Evolutionary conservation across 148 eudicot genomes (phyloP), one percentile per base, ranked within the genome.

Genomic region (Rhododendron kiyosumense): DNA sequence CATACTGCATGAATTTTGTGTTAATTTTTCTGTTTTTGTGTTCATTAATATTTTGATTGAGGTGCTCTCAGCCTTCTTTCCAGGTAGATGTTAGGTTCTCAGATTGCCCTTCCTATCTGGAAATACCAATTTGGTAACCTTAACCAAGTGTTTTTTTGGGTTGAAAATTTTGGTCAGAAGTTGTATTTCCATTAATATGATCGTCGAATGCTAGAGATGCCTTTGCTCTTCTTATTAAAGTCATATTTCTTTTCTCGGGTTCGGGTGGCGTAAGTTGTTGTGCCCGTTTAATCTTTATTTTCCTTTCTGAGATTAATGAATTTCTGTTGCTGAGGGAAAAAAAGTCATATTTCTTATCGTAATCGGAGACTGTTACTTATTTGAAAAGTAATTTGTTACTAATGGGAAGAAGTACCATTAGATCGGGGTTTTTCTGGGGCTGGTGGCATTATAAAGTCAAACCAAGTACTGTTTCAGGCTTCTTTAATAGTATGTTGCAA

Each of bases 371-470:
- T 15, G 57, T 15, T 52, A 52, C 57, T 52, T 15, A 52, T 52
- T 0, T 3, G 57, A 52, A 52, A 52, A 52, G 20, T 52, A 52
- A 52, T 52, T 52, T 14, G 57, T 26, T 67, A n/a, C 85, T 45
- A 45, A 43, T 18, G 12, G 75, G 85, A 41, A 30, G 24, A 82
- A 18, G 14, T 78, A 24, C 57, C 75, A 69, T 4, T 61, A 45
- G 82, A 82, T 82, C 67, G 73, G 73, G 67, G 75, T 12, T 82
- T 82, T 17, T 38, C 71, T 82, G 34, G 84, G 49, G 84, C 4
- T 26, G 28, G 38, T 20, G 85, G 59, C 63, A 71, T 69, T 30
- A 24, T 38, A 84, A 71, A 84, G 85, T 84, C 85, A 67, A 82
- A 24, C 22, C 13, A 41, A 82, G 84, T 61, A 41, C 24, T 3